phyloP scores from a whole-genome alignment of 192 early-diverging fungal species.

The Gonapodya prolifera region DNA sequence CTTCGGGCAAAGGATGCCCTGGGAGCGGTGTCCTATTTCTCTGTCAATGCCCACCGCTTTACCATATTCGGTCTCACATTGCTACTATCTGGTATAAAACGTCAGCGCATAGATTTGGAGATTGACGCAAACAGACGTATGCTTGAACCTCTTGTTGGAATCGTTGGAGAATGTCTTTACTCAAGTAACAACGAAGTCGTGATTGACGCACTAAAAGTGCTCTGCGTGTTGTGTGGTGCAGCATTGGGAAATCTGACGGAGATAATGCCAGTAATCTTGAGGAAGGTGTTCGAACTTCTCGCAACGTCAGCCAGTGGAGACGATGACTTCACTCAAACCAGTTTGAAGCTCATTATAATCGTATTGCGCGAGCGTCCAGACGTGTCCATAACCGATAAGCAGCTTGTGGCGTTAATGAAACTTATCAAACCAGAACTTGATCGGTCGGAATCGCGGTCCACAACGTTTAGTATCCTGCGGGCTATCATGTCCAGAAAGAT shows the following conservation, averaged over 20 bases:
- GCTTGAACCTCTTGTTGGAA: constrained; percentile 67
- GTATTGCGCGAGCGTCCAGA: constrained; percentile 67
- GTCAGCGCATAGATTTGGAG: constrained; percentile 21
- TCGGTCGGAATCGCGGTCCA: constrained; percentile 69
- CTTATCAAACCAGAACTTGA: constrained; percentile 81
- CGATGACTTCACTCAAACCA: constrained; percentile 57
- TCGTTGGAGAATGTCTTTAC: constrained; percentile 70
- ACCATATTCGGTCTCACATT: constrained; percentile 87
- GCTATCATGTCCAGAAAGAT: constrained; percentile 77
- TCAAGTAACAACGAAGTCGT: constrained; percentile 64
- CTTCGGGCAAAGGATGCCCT: constrained; percentile 42
- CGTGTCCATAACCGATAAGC: constrained; percentile 49
- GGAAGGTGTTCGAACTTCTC: constrained; percentile 65
- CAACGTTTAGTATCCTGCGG: constrained; percentile 73
- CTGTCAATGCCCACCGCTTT: constrained; percentile 79
- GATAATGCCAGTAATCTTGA: constrained; percentile 58
- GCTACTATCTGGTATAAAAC: constrained; percentile 51
- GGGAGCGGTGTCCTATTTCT: constrained; percentile 59
- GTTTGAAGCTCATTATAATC: constrained; percentile 70
- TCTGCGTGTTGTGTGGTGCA: constrained; percentile 55
- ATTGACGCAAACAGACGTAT: constrained; percentile 52
- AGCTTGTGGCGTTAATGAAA: constrained; percentile 66
- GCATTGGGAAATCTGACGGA: constrained; percentile 56
- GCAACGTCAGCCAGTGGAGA: constrained; percentile 44
- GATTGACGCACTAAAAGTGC: constrained; percentile 53